Evolutionary conservation across 176 grass and related monocot genomes (phyloP).

Genomic region (Carex myosuroides): DNA sequence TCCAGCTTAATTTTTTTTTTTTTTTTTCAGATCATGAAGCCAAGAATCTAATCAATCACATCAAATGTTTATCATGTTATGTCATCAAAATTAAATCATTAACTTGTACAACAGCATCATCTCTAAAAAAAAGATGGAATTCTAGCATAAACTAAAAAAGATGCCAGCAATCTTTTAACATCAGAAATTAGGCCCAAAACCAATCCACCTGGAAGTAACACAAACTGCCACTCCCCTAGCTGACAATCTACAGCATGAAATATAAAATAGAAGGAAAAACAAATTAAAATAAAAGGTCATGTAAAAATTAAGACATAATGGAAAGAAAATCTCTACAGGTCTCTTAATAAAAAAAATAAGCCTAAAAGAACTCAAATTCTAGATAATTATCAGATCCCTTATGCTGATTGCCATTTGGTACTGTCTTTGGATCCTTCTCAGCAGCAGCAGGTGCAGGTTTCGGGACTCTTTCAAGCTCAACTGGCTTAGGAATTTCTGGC

Average conservation of each 20-base stretch:
- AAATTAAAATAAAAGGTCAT: slow-evolving; percentile 3
- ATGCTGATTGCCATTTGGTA: slow-evolving; percentile 22
- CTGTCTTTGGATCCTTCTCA: slow-evolving; percentile 27
- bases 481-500: slow-evolving; percentile 56
- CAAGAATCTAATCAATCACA: slow-evolving; percentile 10
- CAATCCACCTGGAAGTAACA: slow-evolving; percentile 21
- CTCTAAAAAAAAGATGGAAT: slow-evolving; percentile 5
- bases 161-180: slow-evolving; percentile 26
- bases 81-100: background rate
- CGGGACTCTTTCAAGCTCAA: slow-evolving; percentile 32
- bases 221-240: slow-evolving; percentile 18
- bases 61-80: background rate
- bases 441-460: slow-evolving; percentile 32
- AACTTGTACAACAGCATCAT: background rate
- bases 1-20: background rate
- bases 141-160: slow-evolving; percentile 12
- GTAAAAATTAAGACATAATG: slow-evolving; percentile 26
- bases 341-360: slow-evolving; percentile 19
- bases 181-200: slow-evolving; percentile 25
- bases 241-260: slow-evolving; percentile 28
- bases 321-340: slow-evolving; percentile 33
- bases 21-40: background rate
- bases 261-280: background rate
- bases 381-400: slow-evolving; percentile 58
- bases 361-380: slow-evolving; percentile 77